Percentiles rank a stretch among this genome's conserved stretches.
phyloP scores from a whole-genome alignment of 2,329 filamentous ascomycete genomes.

The Xylariaceae sp. region DNA sequence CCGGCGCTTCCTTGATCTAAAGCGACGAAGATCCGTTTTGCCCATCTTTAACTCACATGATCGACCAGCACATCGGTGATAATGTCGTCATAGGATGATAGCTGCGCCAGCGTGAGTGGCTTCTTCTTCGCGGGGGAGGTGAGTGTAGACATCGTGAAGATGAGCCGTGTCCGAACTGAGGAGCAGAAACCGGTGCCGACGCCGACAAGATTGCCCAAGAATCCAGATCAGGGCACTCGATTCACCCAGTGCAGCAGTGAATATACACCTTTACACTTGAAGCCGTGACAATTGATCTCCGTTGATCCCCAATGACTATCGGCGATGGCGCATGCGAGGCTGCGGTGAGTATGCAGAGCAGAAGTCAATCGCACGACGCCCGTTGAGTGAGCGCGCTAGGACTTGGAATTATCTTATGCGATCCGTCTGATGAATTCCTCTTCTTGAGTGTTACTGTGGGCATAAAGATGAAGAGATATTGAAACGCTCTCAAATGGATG shows the following conservation, averaged over 20 bases:
- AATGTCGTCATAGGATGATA: slow-evolving; percentile 92
- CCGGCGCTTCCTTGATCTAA: slow-evolving; percentile 3
- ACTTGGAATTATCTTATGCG: background rate
- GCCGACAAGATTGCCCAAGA: background rate
- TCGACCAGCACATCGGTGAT: slow-evolving; percentile 93
- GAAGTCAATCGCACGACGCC: slow-evolving; percentile 1
- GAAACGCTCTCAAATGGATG: slow-evolving; percentile 8
- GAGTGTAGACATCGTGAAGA: slow-evolving; percentile 35
- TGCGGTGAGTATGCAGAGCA: background rate
- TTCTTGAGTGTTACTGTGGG: background rate
- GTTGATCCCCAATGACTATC: background rate
- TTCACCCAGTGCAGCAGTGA: background rate
- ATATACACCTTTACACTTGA: background rate
- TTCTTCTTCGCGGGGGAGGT: slow-evolving; percentile 51
- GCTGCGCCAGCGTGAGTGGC: slow-evolving; percentile 75
- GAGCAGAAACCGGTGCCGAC: background rate
- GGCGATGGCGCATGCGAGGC: slow-evolving; percentile 1
- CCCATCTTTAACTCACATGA: slow-evolving; percentile 59
- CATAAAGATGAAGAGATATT: background rate
- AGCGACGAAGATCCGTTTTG: slow-evolving; percentile 1
- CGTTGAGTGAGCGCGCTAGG: background rate
- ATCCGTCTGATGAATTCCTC: background rate
- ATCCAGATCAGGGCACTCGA: background rate
- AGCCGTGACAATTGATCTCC: background rate
- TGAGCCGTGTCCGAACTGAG: background rate